phyloP scores from a whole-genome alignment of 179 eudicot species.

The Camellia oleifera region DNA sequence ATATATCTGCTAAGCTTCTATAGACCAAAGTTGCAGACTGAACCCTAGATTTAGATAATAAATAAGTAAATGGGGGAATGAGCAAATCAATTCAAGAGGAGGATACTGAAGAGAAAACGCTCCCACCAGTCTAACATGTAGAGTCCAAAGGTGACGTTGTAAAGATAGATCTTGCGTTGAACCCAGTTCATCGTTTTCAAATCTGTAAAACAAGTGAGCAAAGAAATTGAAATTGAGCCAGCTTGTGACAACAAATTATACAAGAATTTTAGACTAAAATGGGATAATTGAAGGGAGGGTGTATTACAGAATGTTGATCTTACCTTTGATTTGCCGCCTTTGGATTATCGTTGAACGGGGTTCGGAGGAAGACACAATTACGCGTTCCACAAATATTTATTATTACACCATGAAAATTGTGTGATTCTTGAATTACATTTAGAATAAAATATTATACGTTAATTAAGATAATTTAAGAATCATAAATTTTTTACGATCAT shows the following conservation, averaged over 20 bases:
- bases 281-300: neutral
- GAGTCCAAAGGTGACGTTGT: conserved; percentile 95
- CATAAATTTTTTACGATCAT: no score
- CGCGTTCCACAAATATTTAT: no score
- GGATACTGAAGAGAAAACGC: conserved; percentile 95
- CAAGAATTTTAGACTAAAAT: neutral
- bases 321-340: no score
- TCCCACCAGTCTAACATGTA: conserved; percentile 99
- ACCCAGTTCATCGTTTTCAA: conserved; percentile 65
- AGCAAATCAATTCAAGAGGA: conserved; percentile 14
- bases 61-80: neutral
- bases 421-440: no score
- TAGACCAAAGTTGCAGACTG: neutral
- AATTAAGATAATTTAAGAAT: no score
- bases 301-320: neutral
- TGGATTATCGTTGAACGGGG: no score
- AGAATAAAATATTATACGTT: no score
- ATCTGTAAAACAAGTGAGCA: neutral
- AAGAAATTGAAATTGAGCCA: no score
- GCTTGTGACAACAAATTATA: no score
- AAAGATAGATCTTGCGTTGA: conserved; percentile 85
- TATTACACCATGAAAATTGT: no score
- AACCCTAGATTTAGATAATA: neutral
- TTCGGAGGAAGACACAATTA: no score
- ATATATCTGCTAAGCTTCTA: neutral